Base-by-base conservation (phyloP, 2,329 filamentous ascomycete species). In the Aspergillus pseudonomiae region DNA sequence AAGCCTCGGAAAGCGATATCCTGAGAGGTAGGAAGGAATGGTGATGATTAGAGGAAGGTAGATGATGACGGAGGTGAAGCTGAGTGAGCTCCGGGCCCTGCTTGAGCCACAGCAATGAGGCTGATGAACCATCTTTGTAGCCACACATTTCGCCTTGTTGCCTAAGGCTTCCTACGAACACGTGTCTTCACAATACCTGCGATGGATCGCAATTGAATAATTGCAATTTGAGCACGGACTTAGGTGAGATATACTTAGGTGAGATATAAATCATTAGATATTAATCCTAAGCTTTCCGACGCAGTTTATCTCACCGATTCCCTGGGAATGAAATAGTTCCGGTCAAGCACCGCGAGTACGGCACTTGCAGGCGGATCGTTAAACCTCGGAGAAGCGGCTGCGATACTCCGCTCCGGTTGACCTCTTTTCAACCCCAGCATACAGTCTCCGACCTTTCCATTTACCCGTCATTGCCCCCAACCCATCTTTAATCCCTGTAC, bases 311-410 rank as follows among this genome's bases (percentile, higher is more conserved):
- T 32, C 14, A 34, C 48, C 48, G 14, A 52, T 11, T 12, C 28
- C 2, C 28, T 52, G 16, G 10, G 30, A 34, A 52, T 52, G 48
- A 7, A 24, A 21, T 2, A 32, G 2, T 50, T 50, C 26, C 46
- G 7, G 24, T 50, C 46, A 50, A 30, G 3, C 16, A 19, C 46
- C 26, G 26, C 26, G 14, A 50, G 46, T 26, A n/a, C 48, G 28
- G 48, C 28, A 34, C 28, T 52, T 32, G 26, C 16, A 14, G 48
- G 48, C 28, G 48, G 48, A 60, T 24, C 36, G 9, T 48, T 16
- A 63, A 73, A 72, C 75, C 74, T 76, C 74, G 75, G 75, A 69
- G 64, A 61, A 64, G 65, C 71, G 68, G 68, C 66, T 64, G 62
- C 63, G 57, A 55, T 62, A 62, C 64, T 70, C 69, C 67, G 67